phyloP scores from a whole-genome alignment of 169 alveolate genomes.

The Plasmodium relictum region DNA sequence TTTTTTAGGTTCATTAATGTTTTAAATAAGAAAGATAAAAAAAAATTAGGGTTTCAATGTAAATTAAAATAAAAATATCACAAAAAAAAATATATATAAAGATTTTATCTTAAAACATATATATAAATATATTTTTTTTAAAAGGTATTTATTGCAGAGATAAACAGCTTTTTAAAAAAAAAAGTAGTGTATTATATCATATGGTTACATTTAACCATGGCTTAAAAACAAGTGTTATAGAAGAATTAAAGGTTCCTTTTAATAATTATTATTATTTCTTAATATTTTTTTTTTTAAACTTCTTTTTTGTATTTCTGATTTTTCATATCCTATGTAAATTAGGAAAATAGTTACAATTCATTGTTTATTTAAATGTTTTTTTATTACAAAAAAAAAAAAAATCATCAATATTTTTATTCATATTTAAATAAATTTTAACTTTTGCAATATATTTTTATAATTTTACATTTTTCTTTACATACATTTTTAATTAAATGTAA shows the following conservation, averaged over 20 bases:
- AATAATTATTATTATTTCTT: neutral
- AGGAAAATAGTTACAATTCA: no score
- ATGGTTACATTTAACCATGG: constrained; percentile 75
- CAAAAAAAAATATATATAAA: neutral
- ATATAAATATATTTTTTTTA: constrained; percentile 12
- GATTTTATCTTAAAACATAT: neutral
- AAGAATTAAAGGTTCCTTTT: constrained; percentile 43
- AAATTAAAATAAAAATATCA: constrained; percentile 13
- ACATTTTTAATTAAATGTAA: neutral
- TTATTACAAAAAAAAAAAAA: neutral
- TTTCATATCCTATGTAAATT: neutral
- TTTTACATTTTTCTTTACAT: neutral
- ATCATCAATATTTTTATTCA: neutral
- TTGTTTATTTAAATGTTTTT: no score
- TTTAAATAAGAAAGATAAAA: constrained; percentile 61
- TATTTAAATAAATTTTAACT: neutral
- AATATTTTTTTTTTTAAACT: neutral
- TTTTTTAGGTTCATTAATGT: constrained; percentile 54
- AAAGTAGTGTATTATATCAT: constrained; percentile 64
- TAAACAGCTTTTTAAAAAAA: constrained; percentile 44
- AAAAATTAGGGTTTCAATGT: constrained; percentile 68
- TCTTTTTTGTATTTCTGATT: neutral
- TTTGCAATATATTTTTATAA: constrained; percentile 3
- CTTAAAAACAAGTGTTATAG: constrained; percentile 52
- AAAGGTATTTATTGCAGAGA: constrained; percentile 73